phyloP scores from a whole-genome alignment of 2,329 filamentous ascomycete species.

The Dothistroma pini region DNA sequence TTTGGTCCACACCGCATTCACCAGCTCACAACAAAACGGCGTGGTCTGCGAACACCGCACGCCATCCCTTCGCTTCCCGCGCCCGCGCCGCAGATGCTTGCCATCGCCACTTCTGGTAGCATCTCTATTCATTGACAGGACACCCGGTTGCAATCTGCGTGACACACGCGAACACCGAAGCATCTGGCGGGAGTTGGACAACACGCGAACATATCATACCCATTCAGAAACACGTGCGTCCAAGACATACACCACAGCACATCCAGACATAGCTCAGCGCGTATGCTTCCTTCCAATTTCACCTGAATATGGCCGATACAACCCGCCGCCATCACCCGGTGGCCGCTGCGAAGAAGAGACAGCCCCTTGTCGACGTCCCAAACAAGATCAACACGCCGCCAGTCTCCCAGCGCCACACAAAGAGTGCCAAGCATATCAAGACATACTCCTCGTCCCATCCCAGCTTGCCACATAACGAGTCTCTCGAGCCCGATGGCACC shows the following conservation, averaged over 20 bases:
- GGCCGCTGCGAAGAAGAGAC: conserved; percentile 23
- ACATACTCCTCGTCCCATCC: conserved; percentile 17
- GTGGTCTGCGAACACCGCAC: conserved; percentile 12
- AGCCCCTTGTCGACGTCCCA: conserved; percentile 31
- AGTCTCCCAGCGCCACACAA: conserved; percentile 15
- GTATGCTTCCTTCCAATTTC: conserved; percentile 7
- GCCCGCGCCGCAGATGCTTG: conserved; percentile 8
- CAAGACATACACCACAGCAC: conserved; percentile 7
- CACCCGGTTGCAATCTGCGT: conserved; percentile 5
- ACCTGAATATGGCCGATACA: conserved; percentile 31
- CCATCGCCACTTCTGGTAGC: conserved; percentile 7
- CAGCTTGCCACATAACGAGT: conserved; percentile 43
- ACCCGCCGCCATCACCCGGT: conserved; percentile 21
- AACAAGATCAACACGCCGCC: conserved; percentile 32
- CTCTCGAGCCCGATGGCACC: conserved; percentile 42
- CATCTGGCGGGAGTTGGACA: conserved; percentile 21
- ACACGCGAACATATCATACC: conserved; percentile 11
- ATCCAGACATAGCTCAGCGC: conserved; percentile 3
- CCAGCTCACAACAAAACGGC: conserved; percentile 2
- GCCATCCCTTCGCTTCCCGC: conserved; percentile 22
- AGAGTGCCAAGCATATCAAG: conserved; percentile 18
- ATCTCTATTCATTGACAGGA: conserved; percentile 23
- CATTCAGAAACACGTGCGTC: conserved; percentile 7
- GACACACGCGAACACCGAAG: conserved; percentile 6
- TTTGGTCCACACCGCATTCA: not conserved